A percentile compares a stretch with the other conserved stretches of the same genome.
Conservation (phyloP, 768 basidiomycete species). For the Naganishia kalamii region DNA sequence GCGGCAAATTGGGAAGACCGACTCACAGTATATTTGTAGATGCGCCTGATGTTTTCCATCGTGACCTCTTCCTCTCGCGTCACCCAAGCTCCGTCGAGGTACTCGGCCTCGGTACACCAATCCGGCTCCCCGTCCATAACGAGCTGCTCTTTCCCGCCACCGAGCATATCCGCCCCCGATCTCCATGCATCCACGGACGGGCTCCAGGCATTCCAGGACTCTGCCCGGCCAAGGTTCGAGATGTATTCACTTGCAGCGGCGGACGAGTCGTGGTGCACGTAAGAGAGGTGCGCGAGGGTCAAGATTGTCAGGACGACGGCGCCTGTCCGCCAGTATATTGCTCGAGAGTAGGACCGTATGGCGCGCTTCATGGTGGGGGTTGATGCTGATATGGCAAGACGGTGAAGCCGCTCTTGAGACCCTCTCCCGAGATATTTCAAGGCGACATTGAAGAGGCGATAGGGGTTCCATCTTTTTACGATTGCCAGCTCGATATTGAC, state of each 20-base stretch:
- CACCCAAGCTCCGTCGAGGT: not conserved
- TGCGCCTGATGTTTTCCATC: not conserved
- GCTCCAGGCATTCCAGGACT: no score
- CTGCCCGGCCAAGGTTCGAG: no score
- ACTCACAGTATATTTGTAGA: slow-evolving; percentile 1
- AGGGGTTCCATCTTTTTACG: no score
- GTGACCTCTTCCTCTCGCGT: not conserved
- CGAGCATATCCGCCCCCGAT: no score
- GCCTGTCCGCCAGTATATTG: not conserved
- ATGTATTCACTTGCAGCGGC: not conserved
- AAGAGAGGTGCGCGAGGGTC: not conserved
- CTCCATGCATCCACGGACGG: no score
- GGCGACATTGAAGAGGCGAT: no score
- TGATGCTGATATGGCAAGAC: not conserved
- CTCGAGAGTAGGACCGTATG: not conserved
- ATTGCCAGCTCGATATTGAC: no score
- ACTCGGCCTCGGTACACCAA: slow-evolving; percentile 6
- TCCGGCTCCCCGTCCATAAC: not conserved
- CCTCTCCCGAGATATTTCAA: not conserved
- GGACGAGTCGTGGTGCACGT: not conserved
- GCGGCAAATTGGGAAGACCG: not conserved
- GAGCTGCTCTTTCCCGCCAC: not conserved
- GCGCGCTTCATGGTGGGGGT: not conserved
- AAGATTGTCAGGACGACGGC: not conserved
- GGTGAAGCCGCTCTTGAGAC: not conserved